These are phyloP conservation scores for Sporothrix inflata DNA, from an alignment of 2,329 filamentous ascomycete genomes.

Conservation along the genomic window DNA sequence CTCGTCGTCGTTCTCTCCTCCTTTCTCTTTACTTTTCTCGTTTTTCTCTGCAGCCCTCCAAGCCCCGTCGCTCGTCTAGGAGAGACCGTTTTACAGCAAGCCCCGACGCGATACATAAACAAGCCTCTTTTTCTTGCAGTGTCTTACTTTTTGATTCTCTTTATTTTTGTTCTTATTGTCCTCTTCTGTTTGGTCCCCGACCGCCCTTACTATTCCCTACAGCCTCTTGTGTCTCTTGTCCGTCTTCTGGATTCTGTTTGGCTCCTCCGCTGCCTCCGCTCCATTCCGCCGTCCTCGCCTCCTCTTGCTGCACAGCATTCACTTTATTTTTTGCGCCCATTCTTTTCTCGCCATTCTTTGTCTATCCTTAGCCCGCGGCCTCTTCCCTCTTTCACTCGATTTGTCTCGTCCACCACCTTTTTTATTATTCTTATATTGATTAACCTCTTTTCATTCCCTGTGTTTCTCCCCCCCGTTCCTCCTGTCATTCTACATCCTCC, in stretches of 20 bases:
- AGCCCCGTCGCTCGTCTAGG: conserved; percentile 4
- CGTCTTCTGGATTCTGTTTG: neutral
- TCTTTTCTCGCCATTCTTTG: neutral
- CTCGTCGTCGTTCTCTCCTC: neutral
- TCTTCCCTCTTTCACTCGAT: neutral
- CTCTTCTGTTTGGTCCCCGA: neutral
- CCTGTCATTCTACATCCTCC: neutral
- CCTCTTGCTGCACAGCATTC: conserved; percentile 7
- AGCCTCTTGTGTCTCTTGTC: conserved; percentile 9
- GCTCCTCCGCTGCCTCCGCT: neutral
- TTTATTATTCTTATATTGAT: neutral
- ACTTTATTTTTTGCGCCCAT: neutral
- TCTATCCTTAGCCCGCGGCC: neutral
- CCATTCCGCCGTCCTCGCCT: conserved; percentile 10
- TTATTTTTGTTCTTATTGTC: neutral
- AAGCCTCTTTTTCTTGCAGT: conserved; percentile 14
- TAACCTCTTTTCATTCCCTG: neutral
- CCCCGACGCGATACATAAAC: neutral
- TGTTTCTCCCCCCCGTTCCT: neutral
- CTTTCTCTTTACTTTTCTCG: neutral
- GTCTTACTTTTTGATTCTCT: conserved; percentile 7
- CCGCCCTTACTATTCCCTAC: neutral
- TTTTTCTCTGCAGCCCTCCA: neutral
- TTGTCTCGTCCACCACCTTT: neutral
- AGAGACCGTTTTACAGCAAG: conserved; percentile 19